A percentile compares a stretch with the other conserved stretches of the same genome.
phyloP scores from a whole-genome alignment of 805 yeast genomes.

The Cyberlindnera nakhonratchasimensis region DNA sequence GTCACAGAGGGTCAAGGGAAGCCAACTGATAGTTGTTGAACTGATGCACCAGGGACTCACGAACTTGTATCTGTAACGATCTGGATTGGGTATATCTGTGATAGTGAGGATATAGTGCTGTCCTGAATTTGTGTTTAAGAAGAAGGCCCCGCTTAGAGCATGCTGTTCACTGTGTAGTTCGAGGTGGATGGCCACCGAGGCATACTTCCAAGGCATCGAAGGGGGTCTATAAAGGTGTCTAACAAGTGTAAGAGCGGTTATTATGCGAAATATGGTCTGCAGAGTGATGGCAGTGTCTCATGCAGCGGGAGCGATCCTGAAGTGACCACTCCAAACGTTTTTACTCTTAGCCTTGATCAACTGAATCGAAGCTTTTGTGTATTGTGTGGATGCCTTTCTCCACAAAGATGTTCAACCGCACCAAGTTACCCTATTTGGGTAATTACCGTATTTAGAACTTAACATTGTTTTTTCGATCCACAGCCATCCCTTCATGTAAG shows the following conservation, averaged over 20 bases:
- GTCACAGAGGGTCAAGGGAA: conserved; percentile 10
- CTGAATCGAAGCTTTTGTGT: conserved; percentile 3
- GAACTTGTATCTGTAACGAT: conserved; percentile 15
- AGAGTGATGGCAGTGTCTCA: background rate
- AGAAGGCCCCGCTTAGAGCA: conserved; percentile 26
- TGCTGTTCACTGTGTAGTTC: conserved; percentile 7
- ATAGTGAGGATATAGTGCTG: conserved; percentile 22
- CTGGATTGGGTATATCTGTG: conserved; percentile 16
- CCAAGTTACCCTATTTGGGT: conserved; percentile 2
- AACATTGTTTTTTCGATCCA: background rate
- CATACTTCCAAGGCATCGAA: conserved; percentile 23
- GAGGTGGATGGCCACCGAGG: conserved; percentile 27
- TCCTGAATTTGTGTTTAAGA: conserved; percentile 11
- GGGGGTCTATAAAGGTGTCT: no score
- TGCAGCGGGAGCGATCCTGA: no score
- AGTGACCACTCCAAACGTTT: no score
- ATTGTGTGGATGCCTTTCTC: conserved; percentile 2
- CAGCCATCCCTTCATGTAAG: no score
- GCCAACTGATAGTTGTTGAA: conserved; percentile 13
- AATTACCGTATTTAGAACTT: background rate
- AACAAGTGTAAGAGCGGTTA: no score
- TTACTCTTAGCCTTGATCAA: no score
- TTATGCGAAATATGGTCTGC: no score
- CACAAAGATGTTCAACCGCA: conserved; percentile 6
- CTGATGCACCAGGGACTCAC: conserved; percentile 22